Conservation (phyloP, 2,329 filamentous ascomycete species). For the Massarina eburnea region DNA sequence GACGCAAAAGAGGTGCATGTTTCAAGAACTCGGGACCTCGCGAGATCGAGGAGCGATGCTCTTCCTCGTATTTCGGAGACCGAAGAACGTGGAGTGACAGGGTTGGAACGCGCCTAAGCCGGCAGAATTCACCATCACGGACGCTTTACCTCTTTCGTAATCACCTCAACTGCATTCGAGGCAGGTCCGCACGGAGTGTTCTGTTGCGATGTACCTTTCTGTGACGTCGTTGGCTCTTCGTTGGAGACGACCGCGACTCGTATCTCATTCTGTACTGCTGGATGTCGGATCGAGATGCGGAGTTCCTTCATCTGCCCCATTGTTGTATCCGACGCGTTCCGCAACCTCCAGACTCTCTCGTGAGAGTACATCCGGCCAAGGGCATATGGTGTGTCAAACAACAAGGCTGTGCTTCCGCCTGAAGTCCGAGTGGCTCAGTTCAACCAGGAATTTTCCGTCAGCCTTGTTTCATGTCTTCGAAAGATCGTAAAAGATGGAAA, state of each 20-base stretch:
- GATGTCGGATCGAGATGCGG: background rate
- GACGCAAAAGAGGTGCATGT: constrained; percentile 6
- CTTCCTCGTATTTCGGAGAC: constrained; percentile 16
- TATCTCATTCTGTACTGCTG: background rate
- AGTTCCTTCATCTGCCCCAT: background rate
- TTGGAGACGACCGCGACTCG: background rate
- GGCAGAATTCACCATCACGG: constrained; percentile 9
- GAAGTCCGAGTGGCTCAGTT: constrained; percentile 1
- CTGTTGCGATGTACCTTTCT: too few relatives aligned
- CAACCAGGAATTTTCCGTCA: constrained; percentile 10
- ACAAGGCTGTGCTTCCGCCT: background rate
- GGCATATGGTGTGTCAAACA: background rate
- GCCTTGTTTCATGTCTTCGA: constrained; percentile 2
- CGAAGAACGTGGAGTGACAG: constrained; percentile 12
- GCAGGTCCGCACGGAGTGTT: background rate
- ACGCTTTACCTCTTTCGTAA: background rate
- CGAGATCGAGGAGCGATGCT: constrained; percentile 4
- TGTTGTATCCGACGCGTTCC: background rate
- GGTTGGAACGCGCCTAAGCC: constrained; percentile 10
- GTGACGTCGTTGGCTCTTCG: background rate
- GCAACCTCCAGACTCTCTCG: background rate
- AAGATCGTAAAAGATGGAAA: too few relatives aligned
- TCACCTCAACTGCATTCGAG: background rate
- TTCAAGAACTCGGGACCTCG: background rate
- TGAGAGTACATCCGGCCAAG: background rate